Evolutionary conservation across 768 basidiomycete genomes (phyloP).

Genomic region (Pholiota molesta): DNA sequence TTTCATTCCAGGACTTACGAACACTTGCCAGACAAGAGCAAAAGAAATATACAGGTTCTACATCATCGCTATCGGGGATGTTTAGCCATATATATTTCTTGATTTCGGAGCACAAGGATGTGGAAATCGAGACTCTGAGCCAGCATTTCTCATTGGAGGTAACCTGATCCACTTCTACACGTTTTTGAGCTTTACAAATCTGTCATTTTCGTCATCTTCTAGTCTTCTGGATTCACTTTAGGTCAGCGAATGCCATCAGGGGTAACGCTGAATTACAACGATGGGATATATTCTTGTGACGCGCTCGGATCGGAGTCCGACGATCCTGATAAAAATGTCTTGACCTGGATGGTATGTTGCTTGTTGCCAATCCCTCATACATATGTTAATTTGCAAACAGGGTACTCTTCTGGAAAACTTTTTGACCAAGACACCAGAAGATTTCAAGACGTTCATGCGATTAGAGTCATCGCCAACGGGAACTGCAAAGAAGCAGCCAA

Average conservation of each 20-base stretch:
- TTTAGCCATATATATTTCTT: conserved; percentile 89
- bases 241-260: conserved; percentile 80
- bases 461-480: conserved; percentile 29
- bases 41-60: conserved; percentile 79
- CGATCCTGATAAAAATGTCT: conserved; percentile 62
- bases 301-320: conserved; percentile 45
- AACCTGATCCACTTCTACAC: conserved; percentile 22
- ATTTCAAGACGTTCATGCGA: conserved; percentile 64
- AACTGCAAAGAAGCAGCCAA: conserved; percentile 33
- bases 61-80: conserved; percentile 85
- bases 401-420: conserved; percentile 90
- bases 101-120: conserved; percentile 68
- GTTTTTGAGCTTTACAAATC: neutral
- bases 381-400: conserved; percentile 38
- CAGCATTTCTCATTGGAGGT: conserved; percentile 63
- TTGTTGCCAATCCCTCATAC: neutral
- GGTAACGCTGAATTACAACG: conserved; percentile 63
- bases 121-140: conserved; percentile 67
- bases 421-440: conserved; percentile 64
- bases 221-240: conserved; percentile 71
- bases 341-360: conserved; percentile 69
- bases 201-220: conserved; percentile 1
- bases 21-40: conserved; percentile 59
- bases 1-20: conserved; percentile 58
- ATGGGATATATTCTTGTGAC: conserved; percentile 73